These are phyloP conservation scores for Euphorbia pulcherrima DNA, from an alignment of 345 rosid genomes.

Conservation along the genomic window DNA sequence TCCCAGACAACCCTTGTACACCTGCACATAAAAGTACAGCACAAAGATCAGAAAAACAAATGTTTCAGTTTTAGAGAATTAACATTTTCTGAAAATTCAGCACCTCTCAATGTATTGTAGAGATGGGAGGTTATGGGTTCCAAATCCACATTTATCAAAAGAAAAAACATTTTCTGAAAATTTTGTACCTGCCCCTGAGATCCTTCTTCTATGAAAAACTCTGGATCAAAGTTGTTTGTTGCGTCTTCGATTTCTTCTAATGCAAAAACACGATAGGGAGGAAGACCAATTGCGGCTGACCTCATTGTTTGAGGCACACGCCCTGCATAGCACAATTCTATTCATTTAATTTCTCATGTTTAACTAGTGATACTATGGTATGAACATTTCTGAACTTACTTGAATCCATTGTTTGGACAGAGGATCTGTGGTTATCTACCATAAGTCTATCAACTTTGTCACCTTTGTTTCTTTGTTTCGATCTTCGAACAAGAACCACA, in stretches of 20 bases:
- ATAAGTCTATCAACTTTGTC: slow-evolving; percentile 33
- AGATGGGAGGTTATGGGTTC: too few relatives aligned
- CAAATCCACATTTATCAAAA: too few relatives aligned
- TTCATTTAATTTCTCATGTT: neutral
- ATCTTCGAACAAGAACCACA: slow-evolving; percentile 44
- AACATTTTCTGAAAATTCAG: neutral
- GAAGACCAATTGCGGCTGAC: slow-evolving; percentile 74
- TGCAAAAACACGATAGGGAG: slow-evolving; percentile 58
- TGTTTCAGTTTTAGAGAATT: neutral
- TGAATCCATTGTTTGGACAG: slow-evolving; percentile 48
- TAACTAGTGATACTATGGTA: neutral
- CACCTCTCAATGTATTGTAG: too few relatives aligned
- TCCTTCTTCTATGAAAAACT: slow-evolving; percentile 54
- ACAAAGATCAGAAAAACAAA: neutral
- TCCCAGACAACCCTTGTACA: slow-evolving; percentile 64
- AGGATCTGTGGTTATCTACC: slow-evolving; percentile 48
- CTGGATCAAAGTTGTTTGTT: slow-evolving; percentile 66
- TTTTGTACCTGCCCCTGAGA: slow-evolving; percentile 49
- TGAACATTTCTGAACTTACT: slow-evolving; percentile 42
- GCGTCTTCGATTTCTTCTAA: slow-evolving; percentile 86
- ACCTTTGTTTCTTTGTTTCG: slow-evolving; percentile 28
- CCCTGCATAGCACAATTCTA: slow-evolving; percentile 43
- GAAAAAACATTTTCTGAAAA: neutral
- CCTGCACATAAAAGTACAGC: slow-evolving; percentile 33
- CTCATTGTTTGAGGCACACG: slow-evolving; percentile 84